Evolutionary conservation across 2,329 filamentous ascomycete species (phyloP), one percentile per base, ranked within the genome.

Genomic region (Westerdykella ornata): DNA sequence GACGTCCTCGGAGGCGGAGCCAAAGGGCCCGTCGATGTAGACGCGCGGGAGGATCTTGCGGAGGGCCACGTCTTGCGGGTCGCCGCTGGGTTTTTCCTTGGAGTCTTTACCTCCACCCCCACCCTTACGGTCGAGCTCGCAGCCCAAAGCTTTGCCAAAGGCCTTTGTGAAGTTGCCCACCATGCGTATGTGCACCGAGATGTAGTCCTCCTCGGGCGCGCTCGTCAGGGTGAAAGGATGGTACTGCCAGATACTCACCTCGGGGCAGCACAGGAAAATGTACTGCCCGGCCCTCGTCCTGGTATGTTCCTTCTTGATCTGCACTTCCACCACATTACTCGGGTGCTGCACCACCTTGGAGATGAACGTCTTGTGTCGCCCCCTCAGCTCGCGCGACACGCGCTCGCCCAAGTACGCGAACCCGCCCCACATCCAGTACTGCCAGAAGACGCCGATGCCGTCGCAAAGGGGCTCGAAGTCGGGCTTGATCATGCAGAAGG

Each of bases 311-410:
- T 92, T 92, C 74, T 90, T 89, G 71, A 94, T 88, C 70, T 92
- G 87, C 46, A 94, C 89, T 68, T 94, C 87, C 63, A 85, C 85
- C 14, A 94, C 87, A 57, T 88, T 88, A 72, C 84, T 88, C 6
- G 86, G 86, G 65, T 94, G 86, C 70, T 92, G 86, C 50, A 94
- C 82, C 48, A 94, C 87, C 70, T 92, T 92, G 49, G 84, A 88
- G 45, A 94, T 85, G 63, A 84, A 88, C 13, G 86, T 90, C 74
- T 84, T 87, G 72, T 90, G 85, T 18, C 81, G 77, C 35, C 86
- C 86, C 39, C 86, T 81, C 31, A 90, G 70, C 67, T 92, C 87
- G 47, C 86, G 80, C 15, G 85, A 80, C 43, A 89, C 73, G 46
- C 85, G 76, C 69, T 94, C 87, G n/a, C 78, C 76, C 28, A 94